Evolutionary conservation across 2,329 filamentous ascomycete species (phyloP).

Genomic region (Fusarium solani-melongenae): DNA sequence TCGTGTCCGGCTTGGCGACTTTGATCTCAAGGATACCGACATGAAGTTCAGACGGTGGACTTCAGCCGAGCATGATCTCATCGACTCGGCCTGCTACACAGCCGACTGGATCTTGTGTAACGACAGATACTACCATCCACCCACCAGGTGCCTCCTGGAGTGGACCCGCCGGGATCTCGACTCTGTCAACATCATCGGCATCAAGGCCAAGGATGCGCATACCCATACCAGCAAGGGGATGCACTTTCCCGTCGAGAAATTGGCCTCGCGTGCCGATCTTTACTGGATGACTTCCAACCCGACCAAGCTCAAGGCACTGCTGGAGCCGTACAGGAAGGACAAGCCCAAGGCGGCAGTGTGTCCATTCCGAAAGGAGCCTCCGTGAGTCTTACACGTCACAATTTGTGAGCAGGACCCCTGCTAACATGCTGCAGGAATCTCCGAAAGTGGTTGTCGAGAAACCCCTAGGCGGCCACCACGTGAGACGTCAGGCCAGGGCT

Average conservation of each 20-base stretch:
- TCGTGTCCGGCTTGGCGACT: slow-evolving; percentile 75
- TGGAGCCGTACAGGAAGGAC: slow-evolving; percentile 40
- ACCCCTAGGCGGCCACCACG: slow-evolving; percentile 8
- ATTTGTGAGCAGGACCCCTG: slow-evolving; percentile 28
- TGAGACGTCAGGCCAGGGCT: slow-evolving; percentile 14
- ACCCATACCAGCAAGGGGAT: slow-evolving; percentile 17
- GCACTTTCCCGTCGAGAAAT: slow-evolving; percentile 22
- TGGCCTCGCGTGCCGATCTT: slow-evolving; percentile 23
- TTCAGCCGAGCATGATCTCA: slow-evolving; percentile 69
- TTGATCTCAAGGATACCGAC: slow-evolving; percentile 78
- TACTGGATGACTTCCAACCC: slow-evolving; percentile 35
- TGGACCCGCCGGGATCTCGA: slow-evolving; percentile 36
- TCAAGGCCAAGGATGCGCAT: slow-evolving; percentile 29
- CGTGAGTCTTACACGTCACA: slow-evolving; percentile 38
- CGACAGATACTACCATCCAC: slow-evolving; percentile 48
- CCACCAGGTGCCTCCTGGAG: slow-evolving; percentile 51
- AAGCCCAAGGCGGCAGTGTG: slow-evolving; percentile 38
- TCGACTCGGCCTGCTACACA: slow-evolving; percentile 77
- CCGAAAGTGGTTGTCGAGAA: slow-evolving; percentile 30
- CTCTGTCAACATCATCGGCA: slow-evolving; percentile 36
- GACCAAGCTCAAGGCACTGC: slow-evolving; percentile 35
- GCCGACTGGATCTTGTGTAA: slow-evolving; percentile 52
- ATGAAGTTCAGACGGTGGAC: slow-evolving; percentile 78
- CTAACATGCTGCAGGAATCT: slow-evolving; percentile 40
- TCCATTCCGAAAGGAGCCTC: slow-evolving; percentile 41